Evolutionary conservation across 2,329 filamentous ascomycete genomes (phyloP).

Genomic region (Rutstroemia sp.): DNA sequence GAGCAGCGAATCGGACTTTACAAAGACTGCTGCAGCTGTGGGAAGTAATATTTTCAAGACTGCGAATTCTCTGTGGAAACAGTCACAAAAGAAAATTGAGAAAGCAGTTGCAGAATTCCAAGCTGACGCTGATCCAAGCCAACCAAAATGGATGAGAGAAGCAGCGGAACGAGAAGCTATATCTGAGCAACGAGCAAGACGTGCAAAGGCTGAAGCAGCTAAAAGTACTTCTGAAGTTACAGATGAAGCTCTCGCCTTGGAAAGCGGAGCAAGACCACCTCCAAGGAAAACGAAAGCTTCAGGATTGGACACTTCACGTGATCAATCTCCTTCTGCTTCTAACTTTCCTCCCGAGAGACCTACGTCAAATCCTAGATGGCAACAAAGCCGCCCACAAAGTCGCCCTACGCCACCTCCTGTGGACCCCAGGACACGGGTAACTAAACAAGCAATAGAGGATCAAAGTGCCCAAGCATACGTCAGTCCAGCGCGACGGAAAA

Average conservation of each 20-base stretch:
- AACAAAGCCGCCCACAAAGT: slow-evolving; percentile 35
- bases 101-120: slow-evolving; percentile 86
- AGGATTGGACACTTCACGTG: slow-evolving; percentile 31
- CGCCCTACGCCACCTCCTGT: slow-evolving; percentile 20
- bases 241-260: slow-evolving; percentile 74
- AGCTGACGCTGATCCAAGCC: slow-evolving; percentile 62
- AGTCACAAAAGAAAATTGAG: slow-evolving; percentile 84
- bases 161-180: slow-evolving; percentile 32
- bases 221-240: slow-evolving; percentile 39
- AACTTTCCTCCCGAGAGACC: slow-evolving; percentile 36
- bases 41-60: slow-evolving; percentile 85
- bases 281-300: slow-evolving; percentile 29
- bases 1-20: slow-evolving; percentile 60
- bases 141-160: slow-evolving; percentile 89
- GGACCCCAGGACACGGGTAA: slow-evolving; percentile 56
- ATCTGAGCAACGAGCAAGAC: slow-evolving; percentile 26
- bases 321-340: slow-evolving; percentile 43
- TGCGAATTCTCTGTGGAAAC: slow-evolving; percentile 92
- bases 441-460: slow-evolving; percentile 67
- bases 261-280: slow-evolving; percentile 54
- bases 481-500: slow-evolving; percentile 76
- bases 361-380: slow-evolving; percentile 50
- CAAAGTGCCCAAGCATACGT: slow-evolving; percentile 78
- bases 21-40: slow-evolving; percentile 74
- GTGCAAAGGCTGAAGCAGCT: slow-evolving; percentile 12